Percentiles rank a stretch among this genome's conserved stretches.
Evolutionary conservation across 2,329 filamentous ascomycete genomes (phyloP).

Genomic region (Botryotinia convoluta): DNA sequence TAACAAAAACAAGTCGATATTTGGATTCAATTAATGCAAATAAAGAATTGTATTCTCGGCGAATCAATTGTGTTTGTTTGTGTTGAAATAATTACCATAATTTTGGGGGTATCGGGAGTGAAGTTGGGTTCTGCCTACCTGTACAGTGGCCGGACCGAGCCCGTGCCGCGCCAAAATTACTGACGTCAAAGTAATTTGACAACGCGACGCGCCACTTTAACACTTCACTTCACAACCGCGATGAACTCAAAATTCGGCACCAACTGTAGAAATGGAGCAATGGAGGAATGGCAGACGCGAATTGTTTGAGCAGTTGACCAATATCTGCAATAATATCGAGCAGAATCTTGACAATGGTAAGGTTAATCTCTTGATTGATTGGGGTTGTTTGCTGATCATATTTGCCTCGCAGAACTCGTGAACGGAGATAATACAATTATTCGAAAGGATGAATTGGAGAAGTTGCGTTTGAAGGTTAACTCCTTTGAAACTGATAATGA

Average conservation of each 20-base stretch:
- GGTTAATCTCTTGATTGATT: background rate
- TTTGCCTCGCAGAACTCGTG: conserved; percentile 16
- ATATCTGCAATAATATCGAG: conserved; percentile 30
- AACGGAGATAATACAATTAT: conserved; percentile 14
- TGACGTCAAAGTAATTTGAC: background rate
- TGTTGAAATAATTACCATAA: background rate
- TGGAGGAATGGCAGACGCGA: conserved; percentile 31
- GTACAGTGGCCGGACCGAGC: background rate
- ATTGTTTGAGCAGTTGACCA: conserved; percentile 29
- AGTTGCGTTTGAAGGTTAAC: background rate
- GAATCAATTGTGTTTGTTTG: background rate
- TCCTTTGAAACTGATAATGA: background rate
- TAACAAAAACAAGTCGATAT: background rate
- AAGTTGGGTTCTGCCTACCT: background rate
- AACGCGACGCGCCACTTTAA: conserved; percentile 9
- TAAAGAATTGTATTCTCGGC: background rate
- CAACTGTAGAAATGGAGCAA: conserved; percentile 30
- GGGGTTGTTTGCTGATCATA: background rate
- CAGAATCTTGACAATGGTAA: conserved; percentile 30
- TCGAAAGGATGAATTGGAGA: conserved; percentile 8
- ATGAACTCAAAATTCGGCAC: conserved; percentile 2
- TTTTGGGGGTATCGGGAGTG: background rate
- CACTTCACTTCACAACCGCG: background rate
- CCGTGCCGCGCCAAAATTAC: background rate
- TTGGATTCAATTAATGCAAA: background rate